Evolutionary conservation across 2,329 filamentous ascomycete species (phyloP), one percentile per base, ranked within the genome.

Genomic region (Neospermospora avenae): DNA sequence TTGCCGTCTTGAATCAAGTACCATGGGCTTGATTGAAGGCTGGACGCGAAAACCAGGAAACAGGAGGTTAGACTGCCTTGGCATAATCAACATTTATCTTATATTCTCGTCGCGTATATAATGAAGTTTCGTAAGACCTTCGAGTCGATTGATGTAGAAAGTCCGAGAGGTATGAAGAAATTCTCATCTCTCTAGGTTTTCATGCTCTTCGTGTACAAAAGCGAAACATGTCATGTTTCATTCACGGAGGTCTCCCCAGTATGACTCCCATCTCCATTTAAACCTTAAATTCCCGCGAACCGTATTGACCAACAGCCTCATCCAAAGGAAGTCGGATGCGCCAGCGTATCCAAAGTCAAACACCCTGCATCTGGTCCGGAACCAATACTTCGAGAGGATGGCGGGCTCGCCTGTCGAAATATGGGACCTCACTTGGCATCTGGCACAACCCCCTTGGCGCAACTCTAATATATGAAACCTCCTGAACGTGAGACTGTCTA

Each of bases 401-500:
- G 11, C 5, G 28, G 11, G 5, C 28, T 31, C 11, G 6, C 6
- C 28, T 31, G 5, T 5, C 28, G 5, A 10, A 31, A 10, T 31
- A 31, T 31, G 28, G 28, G 28, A 31, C 18, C n/a, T 56, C 45
- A 52, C 45, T 58, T 55, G 35, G 41, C 20, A 20, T 14, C 34
- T n/a, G n/a, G 11, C 28, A 31, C 6, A 31, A 31, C 5, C 28
- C 22, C 16, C 34, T 58, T 55, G 35, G 39, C 48, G 14, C 48
- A 61, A 57, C 46, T 57, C 39, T 49, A 54, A 53, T 41, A 34
- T 20, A 57, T 57, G 59, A 61, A 57, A 61, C 51, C 35, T 42
- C 35, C 24, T 41, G 35, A 54, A 39, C 51, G 18, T 39, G 37
- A 54, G 20, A 51, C 48, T 28, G 18, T 37, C 48, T 51, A 35